These are phyloP conservation scores for Vigna hirtella DNA, from an alignment of 306 rosid species.

Conservation along the genomic window DNA sequence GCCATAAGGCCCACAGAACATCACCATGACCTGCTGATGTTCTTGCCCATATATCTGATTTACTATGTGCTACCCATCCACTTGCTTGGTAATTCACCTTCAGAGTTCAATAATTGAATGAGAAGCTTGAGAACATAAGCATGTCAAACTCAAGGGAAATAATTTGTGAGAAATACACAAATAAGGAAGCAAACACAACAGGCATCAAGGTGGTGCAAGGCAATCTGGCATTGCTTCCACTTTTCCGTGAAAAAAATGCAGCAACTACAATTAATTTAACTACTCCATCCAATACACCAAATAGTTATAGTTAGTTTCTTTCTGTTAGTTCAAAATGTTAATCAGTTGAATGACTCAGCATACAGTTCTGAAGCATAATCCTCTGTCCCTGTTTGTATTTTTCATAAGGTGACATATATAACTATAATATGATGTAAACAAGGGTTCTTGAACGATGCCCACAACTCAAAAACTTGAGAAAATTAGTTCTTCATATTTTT, in stretches of 20 bases:
- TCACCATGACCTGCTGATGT: conserved; percentile 73
- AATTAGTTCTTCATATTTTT: not conserved
- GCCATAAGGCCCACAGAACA: conserved; percentile 86
- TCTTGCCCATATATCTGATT: conserved; percentile 81
- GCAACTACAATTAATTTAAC: conserved; percentile 1
- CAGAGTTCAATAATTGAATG: conserved; percentile 23
- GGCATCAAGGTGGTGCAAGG: conserved; percentile 6
- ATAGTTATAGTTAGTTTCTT: not conserved
- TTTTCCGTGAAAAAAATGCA: not conserved
- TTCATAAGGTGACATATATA: not conserved
- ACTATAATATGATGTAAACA: not conserved
- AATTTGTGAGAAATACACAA: not conserved
- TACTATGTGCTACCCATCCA: conserved; percentile 88
- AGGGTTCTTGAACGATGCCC: not conserved
- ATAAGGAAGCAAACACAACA: not conserved
- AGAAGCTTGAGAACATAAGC: conserved; percentile 21
- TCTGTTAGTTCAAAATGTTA: not conserved
- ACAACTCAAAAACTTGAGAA: too few species aligned
- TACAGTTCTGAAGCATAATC: not conserved
- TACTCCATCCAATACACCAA: not conserved
- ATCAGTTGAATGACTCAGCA: not conserved
- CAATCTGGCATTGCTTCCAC: conserved; percentile 12
- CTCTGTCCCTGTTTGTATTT: not conserved
- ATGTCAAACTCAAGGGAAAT: not conserved
- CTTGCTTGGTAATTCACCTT: conserved; percentile 77